These are phyloP conservation scores for Podospora anserina DNA, from an alignment of 495 filamentous ascomycete genomes.

Conservation along the genomic window DNA sequence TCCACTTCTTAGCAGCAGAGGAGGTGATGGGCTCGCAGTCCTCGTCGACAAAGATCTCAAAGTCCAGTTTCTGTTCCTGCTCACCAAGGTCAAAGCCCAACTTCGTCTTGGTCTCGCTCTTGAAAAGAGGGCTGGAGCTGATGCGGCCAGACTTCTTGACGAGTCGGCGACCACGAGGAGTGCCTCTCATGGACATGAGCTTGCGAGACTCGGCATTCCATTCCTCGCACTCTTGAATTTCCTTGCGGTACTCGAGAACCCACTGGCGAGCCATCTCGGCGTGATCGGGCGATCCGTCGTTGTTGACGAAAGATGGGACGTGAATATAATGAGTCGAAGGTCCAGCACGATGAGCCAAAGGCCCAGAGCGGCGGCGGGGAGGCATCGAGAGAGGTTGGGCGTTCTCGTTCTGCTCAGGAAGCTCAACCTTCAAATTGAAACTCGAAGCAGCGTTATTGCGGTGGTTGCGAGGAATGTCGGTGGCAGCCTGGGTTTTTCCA, in stretches of 20 bases:
- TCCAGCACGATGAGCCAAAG: no score
- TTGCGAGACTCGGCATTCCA: not conserved
- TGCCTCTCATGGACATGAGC: not conserved
- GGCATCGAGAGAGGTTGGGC: not conserved
- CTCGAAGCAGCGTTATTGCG: not conserved
- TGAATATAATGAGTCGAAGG: not conserved
- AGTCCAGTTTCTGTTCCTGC: not conserved
- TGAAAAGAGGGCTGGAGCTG: not conserved
- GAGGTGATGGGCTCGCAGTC: not conserved
- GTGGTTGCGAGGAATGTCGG: not conserved
- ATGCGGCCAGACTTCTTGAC: not conserved
- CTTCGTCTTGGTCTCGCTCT: not conserved
- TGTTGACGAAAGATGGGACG: not conserved
- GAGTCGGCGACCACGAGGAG: not conserved
- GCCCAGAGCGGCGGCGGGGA: not conserved
- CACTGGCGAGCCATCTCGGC: not conserved
- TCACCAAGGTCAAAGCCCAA: not conserved
- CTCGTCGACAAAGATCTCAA: slow-evolving; percentile 1
- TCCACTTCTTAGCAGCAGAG: not conserved
- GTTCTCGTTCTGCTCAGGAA: not conserved
- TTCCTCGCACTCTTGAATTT: not conserved
- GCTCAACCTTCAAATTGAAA: not conserved
- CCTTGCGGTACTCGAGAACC: not conserved
- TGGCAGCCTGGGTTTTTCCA: not conserved
- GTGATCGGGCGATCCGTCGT: not conserved